A percentile compares a stretch with the other conserved stretches of the same genome.
These are phyloP conservation scores for Nymphaea thermarum DNA, from an alignment of 164 flowering plant genomes.

Conservation along the genomic window DNA sequence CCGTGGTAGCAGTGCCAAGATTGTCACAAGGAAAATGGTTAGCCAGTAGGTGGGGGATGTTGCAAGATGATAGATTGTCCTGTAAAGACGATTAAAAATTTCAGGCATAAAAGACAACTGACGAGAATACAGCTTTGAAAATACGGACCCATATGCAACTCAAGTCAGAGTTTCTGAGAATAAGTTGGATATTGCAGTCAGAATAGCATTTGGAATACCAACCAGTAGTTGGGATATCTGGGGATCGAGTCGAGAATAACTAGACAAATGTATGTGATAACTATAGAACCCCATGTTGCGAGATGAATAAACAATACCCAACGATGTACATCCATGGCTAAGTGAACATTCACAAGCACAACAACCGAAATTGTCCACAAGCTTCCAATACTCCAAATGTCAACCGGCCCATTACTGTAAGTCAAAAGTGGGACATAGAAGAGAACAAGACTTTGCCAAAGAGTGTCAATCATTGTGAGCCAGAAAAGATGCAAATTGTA, in stretches of 20 bases:
- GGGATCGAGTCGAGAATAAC: slow-evolving; percentile 77
- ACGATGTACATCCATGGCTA: slow-evolving; percentile 83
- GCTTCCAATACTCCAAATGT: slow-evolving; percentile 91
- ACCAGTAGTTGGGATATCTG: slow-evolving; percentile 73
- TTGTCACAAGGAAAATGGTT: slow-evolving; percentile 45
- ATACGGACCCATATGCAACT: too few relatives aligned
- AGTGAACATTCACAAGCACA: slow-evolving; percentile 67
- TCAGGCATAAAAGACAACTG: background rate
- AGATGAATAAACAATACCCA: slow-evolving; percentile 64
- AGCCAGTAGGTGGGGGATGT: slow-evolving; percentile 62
- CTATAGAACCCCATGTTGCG: slow-evolving; percentile 83
- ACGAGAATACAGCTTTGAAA: background rate
- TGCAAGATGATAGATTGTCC: slow-evolving; percentile 75
- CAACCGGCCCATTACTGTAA: slow-evolving; percentile 51
- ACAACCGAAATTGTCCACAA: slow-evolving; percentile 90
- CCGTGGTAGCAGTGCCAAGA: slow-evolving; percentile 73
- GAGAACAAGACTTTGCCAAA: slow-evolving; percentile 93
- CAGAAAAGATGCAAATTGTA: slow-evolving; percentile 73
- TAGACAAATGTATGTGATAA: slow-evolving; percentile 59
- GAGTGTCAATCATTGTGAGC: slow-evolving; percentile 80
- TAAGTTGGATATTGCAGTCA: background rate
- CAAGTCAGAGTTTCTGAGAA: too few relatives aligned
- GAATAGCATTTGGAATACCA: slow-evolving; percentile 12
- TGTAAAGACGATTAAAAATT: slow-evolving; percentile 19
- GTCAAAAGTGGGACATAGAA: slow-evolving; percentile 55